A percentile compares a stretch with the other conserved stretches of the same genome.
phyloP scores from a whole-genome alignment of 2,329 filamentous ascomycete species.

The Endoconidiophora polonica region DNA sequence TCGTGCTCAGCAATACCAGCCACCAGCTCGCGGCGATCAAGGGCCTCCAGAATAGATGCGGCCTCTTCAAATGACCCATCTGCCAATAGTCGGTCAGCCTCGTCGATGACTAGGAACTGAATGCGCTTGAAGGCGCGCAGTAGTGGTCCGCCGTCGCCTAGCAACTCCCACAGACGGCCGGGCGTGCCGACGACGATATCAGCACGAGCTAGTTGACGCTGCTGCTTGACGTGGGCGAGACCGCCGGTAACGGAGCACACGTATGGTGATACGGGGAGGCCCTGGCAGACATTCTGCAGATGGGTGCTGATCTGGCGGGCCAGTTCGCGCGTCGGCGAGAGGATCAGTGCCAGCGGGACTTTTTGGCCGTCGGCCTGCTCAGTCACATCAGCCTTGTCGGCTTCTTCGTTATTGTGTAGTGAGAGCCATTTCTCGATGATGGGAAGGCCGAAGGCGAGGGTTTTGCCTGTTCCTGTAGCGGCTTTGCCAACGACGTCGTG shows the following conservation, averaged over 20 bases:
- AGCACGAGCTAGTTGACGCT: slow-evolving; percentile 64
- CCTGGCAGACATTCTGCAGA: slow-evolving; percentile 54
- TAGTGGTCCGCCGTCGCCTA: slow-evolving; percentile 56
- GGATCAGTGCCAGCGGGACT: slow-evolving; percentile 56
- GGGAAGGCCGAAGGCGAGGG: slow-evolving; percentile 82
- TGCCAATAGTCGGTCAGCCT: slow-evolving; percentile 80
- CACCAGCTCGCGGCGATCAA: slow-evolving; percentile 49
- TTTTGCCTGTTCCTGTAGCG: slow-evolving; percentile 91
- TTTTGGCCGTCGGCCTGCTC: slow-evolving; percentile 20
- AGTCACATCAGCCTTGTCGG: slow-evolving; percentile 16
- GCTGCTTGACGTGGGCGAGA: slow-evolving; percentile 86
- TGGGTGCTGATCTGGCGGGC: slow-evolving; percentile 83
- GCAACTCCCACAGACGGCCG: slow-evolving; percentile 84
- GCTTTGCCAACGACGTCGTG: slow-evolving; percentile 93
- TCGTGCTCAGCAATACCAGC: slow-evolving; percentile 32
- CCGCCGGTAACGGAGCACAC: slow-evolving; percentile 87
- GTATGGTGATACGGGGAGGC: slow-evolving; percentile 43
- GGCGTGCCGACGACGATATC: slow-evolving; percentile 91
- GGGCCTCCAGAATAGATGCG: slow-evolving; percentile 65
- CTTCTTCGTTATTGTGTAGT: slow-evolving; percentile 17
- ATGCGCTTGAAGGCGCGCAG: slow-evolving; percentile 56
- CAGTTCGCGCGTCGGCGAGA: slow-evolving; percentile 84
- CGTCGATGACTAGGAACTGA: slow-evolving; percentile 75
- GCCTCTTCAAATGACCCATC: slow-evolving; percentile 93
- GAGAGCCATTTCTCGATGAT: slow-evolving; percentile 69